phyloP scores from a whole-genome alignment of 2,329 filamentous ascomycete species.

The Aspergillus terreus region DNA sequence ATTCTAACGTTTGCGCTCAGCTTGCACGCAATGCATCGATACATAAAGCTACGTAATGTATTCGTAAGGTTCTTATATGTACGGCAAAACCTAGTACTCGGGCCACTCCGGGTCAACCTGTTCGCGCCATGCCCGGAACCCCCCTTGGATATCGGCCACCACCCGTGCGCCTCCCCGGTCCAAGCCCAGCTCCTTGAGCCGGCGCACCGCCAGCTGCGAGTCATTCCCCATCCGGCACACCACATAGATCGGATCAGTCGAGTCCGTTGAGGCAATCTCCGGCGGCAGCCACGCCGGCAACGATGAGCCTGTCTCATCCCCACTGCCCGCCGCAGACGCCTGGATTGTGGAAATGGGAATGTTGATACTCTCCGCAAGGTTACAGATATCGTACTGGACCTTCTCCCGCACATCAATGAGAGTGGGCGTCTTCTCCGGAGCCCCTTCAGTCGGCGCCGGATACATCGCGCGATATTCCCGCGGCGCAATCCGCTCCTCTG shows the following conservation, averaged over 20 bases:
- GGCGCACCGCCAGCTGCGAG: conserved; percentile 44
- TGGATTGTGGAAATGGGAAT: conserved; percentile 44
- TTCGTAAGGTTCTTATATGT: neutral
- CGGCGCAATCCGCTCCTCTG: conserved; percentile 66
- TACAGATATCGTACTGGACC: conserved; percentile 79
- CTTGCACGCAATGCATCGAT: no score
- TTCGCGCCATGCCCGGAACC: conserved; percentile 40
- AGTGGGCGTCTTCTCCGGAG: conserved; percentile 43
- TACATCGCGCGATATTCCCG: conserved; percentile 50
- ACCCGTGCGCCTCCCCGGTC: conserved; percentile 30
- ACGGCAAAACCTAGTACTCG: conserved; percentile 29
- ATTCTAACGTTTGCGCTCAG: no score
- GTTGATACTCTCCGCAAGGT: conserved; percentile 69
- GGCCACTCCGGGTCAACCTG: conserved; percentile 41
- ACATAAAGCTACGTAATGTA: no score
- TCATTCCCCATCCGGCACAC: conserved; percentile 50
- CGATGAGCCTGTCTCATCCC: neutral
- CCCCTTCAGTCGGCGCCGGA: neutral
- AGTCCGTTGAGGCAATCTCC: conserved; percentile 18
- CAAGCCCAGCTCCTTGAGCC: conserved; percentile 37
- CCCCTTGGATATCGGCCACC: conserved; percentile 42
- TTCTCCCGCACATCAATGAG: conserved; percentile 81
- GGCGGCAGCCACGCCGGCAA: conserved; percentile 27
- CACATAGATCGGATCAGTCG: conserved; percentile 37
- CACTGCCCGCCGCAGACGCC: conserved; percentile 14